Evolutionary conservation across 2,329 filamentous ascomycete genomes (phyloP), one percentile per base, ranked within the genome.

Genomic region (Akanthomyces dipterigenus): DNA sequence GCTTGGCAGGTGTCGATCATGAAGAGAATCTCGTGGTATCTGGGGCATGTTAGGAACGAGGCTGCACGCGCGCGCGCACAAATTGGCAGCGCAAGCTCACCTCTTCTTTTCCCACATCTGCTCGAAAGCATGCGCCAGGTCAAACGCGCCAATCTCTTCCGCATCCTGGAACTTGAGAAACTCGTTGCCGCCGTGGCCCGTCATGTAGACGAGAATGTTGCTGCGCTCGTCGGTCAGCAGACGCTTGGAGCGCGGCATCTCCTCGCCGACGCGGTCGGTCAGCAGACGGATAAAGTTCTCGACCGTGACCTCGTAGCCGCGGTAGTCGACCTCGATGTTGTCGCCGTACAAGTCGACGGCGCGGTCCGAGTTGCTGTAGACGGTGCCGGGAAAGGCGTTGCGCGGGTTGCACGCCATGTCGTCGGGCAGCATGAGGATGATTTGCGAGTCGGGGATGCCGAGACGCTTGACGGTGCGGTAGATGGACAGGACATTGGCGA

Each of bases 101-200:
- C 95, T 88, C 79, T 96, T 96, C 86, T 99, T 99, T 82, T 99
- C 95, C 90, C 93, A 97, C 95, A 99, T 99, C 80, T 99, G 93
- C 76, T 96, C 92, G 73, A 99, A 98, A 0, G 95, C 95, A 75
- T 99, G 91, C 5, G 96, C 95, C 62, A 99, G 79, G 76, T 99
- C 95, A 73, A 96, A 97, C 0, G 92, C 92, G 61, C 91, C 93
- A 66, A 99, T 98, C 76, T 99, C 95, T 74, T 99, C 95, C 7
- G 92, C 91, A 69, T 99, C 95, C 75, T 99, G 95, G 70, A 99
- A 99, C 74, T 99, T 99, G 63, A 99, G 77, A 69, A 99, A 99
- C 76, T 97, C 93, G 72, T 98, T 96, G 20, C 95, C 95, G 36
- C 95, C 95, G 70, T 99, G 95, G 0, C 95, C 95, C 1, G 95